These are phyloP conservation scores for Daldinia concentrica DNA, from an alignment of 495 filamentous ascomycete genomes.

Conservation along the genomic window DNA sequence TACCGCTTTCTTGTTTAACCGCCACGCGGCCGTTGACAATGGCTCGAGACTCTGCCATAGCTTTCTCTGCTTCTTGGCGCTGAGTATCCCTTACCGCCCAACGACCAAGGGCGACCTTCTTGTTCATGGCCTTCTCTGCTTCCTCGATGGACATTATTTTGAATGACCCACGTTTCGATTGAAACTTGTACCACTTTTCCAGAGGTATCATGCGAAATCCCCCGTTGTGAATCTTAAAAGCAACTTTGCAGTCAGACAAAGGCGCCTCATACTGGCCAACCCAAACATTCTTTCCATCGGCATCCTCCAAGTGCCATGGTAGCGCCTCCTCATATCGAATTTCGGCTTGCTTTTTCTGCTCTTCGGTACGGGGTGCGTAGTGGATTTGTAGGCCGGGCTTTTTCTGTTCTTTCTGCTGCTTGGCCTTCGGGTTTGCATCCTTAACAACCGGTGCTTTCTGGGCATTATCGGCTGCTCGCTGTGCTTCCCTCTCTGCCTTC, in stretches of 20 bases:
- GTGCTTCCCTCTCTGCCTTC: constrained; percentile 80
- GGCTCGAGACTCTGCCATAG: constrained; percentile 58
- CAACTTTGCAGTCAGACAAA: constrained; percentile 77
- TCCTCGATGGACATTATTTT: constrained; percentile 83
- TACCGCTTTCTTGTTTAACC: constrained; percentile 63
- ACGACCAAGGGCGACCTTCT: constrained; percentile 73
- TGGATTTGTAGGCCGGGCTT: constrained; percentile 66
- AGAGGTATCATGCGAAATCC: constrained; percentile 88
- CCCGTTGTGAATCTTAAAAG: constrained; percentile 72
- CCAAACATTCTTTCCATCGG: constrained; percentile 92
- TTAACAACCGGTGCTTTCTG: constrained; percentile 81
- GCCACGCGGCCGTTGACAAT: constrained; percentile 55
- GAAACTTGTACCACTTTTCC: constrained; percentile 96
- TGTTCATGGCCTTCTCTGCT: constrained; percentile 80
- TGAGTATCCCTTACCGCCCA: constrained; percentile 79
- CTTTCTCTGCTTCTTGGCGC: constrained; percentile 60
- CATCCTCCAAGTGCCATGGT: constrained; percentile 97
- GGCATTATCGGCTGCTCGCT: constrained; percentile 82
- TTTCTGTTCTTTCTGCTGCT: constrained; percentile 78
- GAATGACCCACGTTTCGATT: constrained; percentile 76
- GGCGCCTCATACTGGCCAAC: constrained; percentile 88
- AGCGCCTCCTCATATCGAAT: constrained; percentile 93
- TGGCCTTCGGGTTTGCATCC: constrained; percentile 62
- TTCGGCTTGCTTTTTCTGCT: constrained; percentile 77
- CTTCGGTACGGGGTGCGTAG: constrained; percentile 62